Evolutionary conservation across 129 eudicot genomes (phyloP), one percentile per base, ranked within the genome.

Genomic region (Erigeron canadensis): DNA sequence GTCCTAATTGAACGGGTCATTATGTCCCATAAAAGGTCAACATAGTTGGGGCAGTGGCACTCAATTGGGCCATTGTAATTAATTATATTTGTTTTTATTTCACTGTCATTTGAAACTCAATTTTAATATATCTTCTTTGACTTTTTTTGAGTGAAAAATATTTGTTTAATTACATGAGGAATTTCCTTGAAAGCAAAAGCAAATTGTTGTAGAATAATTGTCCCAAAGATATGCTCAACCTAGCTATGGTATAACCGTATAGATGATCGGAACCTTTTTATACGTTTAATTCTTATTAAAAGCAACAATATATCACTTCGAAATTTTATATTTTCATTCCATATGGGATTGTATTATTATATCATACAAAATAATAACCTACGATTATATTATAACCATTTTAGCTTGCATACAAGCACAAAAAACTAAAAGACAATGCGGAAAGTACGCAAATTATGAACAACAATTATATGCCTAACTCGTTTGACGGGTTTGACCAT

Each of bases 21-120:
- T 46, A 15, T 78, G 82, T 72, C 71, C 13, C 82, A 59, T 59
- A 28, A 64, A 72, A 72, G 46, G 51, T 65, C 50, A 64, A 21
- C 55, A 48, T 71, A 42, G 45, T 56, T 42, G 62, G n/a, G 48
- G 61, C 17, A 46, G 50, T 8, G 62, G 41, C 41, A 39, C 77
- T 67, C 17, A 40, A 13, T 38, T 19, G 67, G 73, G 73, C 46
- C 67, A 67, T 37, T 38, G 21, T 75, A 0, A 65, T 19, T 64
- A 39, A 40, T 12, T 21, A 10, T 23, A 5, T 65, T 65, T 65
- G 57, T 64, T 55, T 75, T 58, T 45, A 37, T 67, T 15, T 17
- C 28, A n/a, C 37, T 12, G 47, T 22, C 16, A 40, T 16, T 40
- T 3, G 8, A 28, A 6, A 19, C 9, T 40, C 17, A 39, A 38